Conservation (phyloP, 345 rosid species). For the Eucalyptus curtisii region DNA sequence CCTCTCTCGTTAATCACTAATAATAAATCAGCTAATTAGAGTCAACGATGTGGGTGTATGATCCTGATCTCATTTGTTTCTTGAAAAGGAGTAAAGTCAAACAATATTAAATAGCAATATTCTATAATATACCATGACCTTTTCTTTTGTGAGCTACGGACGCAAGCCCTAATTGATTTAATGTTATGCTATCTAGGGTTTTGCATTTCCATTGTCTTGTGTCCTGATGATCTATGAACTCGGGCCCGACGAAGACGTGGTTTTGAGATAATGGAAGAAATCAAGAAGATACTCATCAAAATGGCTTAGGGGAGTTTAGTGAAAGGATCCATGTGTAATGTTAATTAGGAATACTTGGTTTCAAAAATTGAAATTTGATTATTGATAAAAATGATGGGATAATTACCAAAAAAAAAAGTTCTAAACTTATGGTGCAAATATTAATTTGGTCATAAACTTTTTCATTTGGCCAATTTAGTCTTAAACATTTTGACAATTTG, state of each 20-base stretch:
- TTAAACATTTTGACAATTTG: background rate
- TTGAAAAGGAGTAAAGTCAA: background rate
- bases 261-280: background rate
- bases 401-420: background rate
- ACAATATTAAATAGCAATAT: background rate
- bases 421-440: rapidly evolving
- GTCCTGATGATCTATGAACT: background rate
- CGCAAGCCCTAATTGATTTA: background rate
- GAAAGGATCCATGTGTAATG: background rate
- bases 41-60: background rate
- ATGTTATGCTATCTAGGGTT: background rate
- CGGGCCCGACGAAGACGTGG: background rate
- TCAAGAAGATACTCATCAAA: background rate
- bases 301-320: background rate
- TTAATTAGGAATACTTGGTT: background rate
- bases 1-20: background rate
- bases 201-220: background rate
- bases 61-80: background rate
- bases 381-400: background rate
- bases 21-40: background rate
- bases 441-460: background rate
- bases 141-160: background rate
- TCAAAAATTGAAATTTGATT: background rate
- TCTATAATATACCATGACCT: background rate
- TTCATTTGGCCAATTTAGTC: background rate